Conservation (phyloP, 2,329 filamentous ascomycete genomes). For the Ophiostoma australiae region DNA sequence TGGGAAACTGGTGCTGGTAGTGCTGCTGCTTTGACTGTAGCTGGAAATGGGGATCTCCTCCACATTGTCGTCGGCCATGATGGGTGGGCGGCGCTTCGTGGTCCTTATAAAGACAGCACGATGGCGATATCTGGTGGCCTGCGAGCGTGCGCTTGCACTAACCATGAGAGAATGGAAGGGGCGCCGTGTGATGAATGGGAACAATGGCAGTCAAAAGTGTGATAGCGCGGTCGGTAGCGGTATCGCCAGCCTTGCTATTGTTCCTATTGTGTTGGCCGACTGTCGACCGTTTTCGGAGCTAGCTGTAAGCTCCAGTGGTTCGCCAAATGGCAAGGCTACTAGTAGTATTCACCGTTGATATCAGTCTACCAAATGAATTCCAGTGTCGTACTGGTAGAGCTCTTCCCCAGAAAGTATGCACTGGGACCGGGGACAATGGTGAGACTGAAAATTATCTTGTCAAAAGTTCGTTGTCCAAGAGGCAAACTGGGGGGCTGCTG, state of each 20-base stretch:
- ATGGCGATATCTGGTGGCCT: conserved; percentile 25
- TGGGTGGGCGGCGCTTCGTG: conserved; percentile 22
- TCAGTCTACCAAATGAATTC: neutral
- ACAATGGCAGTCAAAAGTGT: conserved; percentile 22
- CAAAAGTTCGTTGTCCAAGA: neutral
- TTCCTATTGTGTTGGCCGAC: conserved; percentile 19
- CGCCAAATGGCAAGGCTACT: neutral
- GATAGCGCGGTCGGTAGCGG: neutral
- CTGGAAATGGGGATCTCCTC: conserved; percentile 21
- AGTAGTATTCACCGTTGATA: neutral
- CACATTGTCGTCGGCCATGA: conserved; percentile 23
- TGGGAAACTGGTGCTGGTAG: neutral
- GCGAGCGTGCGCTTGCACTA: conserved; percentile 19
- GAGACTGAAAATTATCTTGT: neutral
- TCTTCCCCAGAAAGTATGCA: neutral
- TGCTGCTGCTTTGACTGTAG: neutral
- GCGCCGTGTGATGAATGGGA: neutral
- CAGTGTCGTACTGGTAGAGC: neutral
- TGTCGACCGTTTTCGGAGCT: conserved; percentile 1
- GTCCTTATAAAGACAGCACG: conserved; percentile 29
- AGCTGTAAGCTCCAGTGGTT: neutral
- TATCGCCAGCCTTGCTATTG: conserved; percentile 24
- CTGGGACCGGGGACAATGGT: neutral
- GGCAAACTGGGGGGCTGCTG: neutral
- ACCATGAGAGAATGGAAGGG: conserved; percentile 22